Base-by-base conservation (phyloP, 352 stramenopile species). In the Globisporangium abappressorium region DNA sequence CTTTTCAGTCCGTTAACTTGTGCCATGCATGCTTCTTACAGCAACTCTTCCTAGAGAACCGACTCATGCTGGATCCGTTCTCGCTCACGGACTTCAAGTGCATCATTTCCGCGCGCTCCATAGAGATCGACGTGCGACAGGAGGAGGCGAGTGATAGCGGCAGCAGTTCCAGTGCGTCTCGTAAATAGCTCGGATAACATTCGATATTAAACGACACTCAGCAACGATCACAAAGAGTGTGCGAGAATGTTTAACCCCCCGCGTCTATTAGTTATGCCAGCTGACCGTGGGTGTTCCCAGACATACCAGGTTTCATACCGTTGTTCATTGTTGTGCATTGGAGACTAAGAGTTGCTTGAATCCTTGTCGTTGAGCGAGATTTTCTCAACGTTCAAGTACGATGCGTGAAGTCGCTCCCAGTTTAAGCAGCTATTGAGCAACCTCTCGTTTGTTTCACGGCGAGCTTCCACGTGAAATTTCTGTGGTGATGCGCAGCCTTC, bases 81-180 rank as follows among this genome's bases (percentile, higher is more conserved):
- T 89, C 80, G 15, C 70, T 89, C 51, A 91, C 80, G 4, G 82
- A 91, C 68, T 91, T 91, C 69, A 67, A 76, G 2, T 62, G 59
- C 9, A 71, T 87, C 15, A 66, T 82, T 47, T 65, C 68, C 1
- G 73, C 79, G 0, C 64, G 59, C 33, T 65, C 68, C 30, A 77
- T 89, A 60, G 69, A 81, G 18, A 76, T 90, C 54, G 66, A 75
- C 64, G 82, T 89, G 61, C 77, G 74, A 2, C 66, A 70, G 24
- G 56, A 4, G 51, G 20, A 7, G 3, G 36, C 22, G 79, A 82
- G 64, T 79, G 54, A 80, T 49, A 15, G 14, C 26, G 38, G 26
- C 15, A 34, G 3, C 54, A n/a, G 20, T 24, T 18, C 54, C 7
- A 2, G 15, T 59, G 28, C 28, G 3, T 41, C 54, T 4, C 54